Percentiles rank a stretch among this genome's conserved stretches.
Evolutionary conservation across 495 filamentous ascomycete genomes (phyloP).

Genomic region (Annulohypoxylon maeteangense): DNA sequence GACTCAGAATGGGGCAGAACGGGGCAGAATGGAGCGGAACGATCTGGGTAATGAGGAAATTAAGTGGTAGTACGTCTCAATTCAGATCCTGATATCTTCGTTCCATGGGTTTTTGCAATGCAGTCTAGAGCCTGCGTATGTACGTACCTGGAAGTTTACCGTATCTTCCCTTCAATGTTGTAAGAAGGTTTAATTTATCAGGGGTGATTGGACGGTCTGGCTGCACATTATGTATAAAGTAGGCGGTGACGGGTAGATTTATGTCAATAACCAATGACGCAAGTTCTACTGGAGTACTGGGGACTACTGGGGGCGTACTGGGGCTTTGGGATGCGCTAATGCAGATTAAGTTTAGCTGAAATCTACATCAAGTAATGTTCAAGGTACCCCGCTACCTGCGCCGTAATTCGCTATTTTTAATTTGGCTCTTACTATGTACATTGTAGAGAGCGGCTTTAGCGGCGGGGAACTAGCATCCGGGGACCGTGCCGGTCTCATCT

Average conservation of each 20-base stretch:
- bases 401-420: constrained; percentile 23
- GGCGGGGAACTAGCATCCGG: constrained; percentile 22
- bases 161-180: neutral
- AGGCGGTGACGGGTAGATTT: constrained; percentile 27
- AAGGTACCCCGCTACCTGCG: neutral
- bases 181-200: neutral
- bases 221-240: neutral
- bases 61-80: neutral
- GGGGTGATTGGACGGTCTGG: neutral
- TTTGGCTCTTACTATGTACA: constrained; percentile 21
- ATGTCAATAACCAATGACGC: constrained; percentile 1
- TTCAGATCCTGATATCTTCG: neutral
- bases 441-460: constrained; percentile 17
- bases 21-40: neutral
- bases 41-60: neutral
- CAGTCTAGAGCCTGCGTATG: constrained; percentile 5
- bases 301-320: neutral
- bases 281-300: neutral
- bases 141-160: neutral
- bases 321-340: constrained; percentile 5
- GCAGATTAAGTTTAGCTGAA: constrained; percentile 1
- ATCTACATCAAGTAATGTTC: neutral
- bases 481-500: constrained; percentile 18
- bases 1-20: neutral
- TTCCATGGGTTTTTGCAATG: constrained; percentile 1